Evolutionary conservation across 2,329 filamentous ascomycete genomes (phyloP), one percentile per base, ranked within the genome.

Genomic region (Paecilomyces fulvus): DNA sequence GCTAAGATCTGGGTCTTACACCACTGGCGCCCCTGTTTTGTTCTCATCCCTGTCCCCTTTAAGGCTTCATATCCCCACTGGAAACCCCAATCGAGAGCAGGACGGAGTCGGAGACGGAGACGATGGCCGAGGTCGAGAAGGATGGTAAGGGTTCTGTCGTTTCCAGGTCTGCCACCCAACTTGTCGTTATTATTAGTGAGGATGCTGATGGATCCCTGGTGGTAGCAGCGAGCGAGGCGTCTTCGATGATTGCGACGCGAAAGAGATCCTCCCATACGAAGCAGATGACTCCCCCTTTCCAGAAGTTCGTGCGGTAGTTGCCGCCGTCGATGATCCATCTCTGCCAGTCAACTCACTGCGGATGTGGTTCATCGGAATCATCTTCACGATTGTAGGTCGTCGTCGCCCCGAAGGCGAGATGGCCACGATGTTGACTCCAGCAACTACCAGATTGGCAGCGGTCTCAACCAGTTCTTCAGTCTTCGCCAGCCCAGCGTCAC

Each of bases 381-480:
- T 71, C 2, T 73, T 73, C 53, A 69, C 70, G 1, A 71, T 72
- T 53, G 68, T 73, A 63, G 51, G 70, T 57, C 11, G 20, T 43
- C 37, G 30, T 7, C 8, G 23, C 21, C 7, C 8, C 12, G 20
- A 20, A 43, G 37, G 14, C n/a, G 37, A 8, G n/a, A 43, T 43
- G 37, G 37, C 7, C 37, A 43, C 7, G 14, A 43, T 43, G n/a
- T 54, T 28, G 51, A 30, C 12, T 25, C 14, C 28, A 28, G 7
- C 17, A 23, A 20, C 4, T 28, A 14, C 28, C 56, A 72, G 70
- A 56, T 72, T 11, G 70, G 70, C 20, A 71, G 69, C 54, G 70
- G 69, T 14, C 59, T 73, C 37, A 73, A 73, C 48, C 70, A 73
- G 53, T 70, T 73, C 56, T 73, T 73, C 60, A 73, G 68, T 55